These are phyloP conservation scores for Neopestalotiopsis sp. DNA, from an alignment of 2,329 filamentous ascomycete genomes.

Conservation along the genomic window DNA sequence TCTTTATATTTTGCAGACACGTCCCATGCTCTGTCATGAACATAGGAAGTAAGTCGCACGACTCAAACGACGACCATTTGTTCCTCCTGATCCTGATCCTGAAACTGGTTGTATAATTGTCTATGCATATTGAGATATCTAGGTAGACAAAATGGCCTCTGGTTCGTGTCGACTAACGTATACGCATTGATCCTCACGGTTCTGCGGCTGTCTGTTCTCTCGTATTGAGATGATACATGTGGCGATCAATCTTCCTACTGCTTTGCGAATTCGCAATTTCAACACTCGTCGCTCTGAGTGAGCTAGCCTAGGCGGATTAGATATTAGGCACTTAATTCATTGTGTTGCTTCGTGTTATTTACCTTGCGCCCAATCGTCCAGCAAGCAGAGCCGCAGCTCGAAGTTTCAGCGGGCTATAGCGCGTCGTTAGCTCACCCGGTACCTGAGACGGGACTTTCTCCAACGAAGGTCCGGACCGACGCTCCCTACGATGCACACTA, in stretches of 20 bases:
- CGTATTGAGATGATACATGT: too few relatives aligned
- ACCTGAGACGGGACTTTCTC: conserved; percentile 16
- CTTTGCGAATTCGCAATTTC: too few relatives aligned
- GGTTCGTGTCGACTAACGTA: too few relatives aligned
- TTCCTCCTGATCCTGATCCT: background rate
- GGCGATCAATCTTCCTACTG: too few relatives aligned
- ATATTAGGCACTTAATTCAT: too few relatives aligned
- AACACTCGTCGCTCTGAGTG: too few relatives aligned
- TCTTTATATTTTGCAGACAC: background rate
- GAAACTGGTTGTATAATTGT: background rate
- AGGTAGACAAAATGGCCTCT: background rate
- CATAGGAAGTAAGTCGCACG: background rate
- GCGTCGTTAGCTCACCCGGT: background rate
- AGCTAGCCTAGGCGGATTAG: too few relatives aligned
- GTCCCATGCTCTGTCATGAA: background rate
- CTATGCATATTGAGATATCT: background rate
- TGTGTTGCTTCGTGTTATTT: background rate
- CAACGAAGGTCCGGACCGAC: conserved; percentile 9
- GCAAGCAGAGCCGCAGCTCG: background rate
- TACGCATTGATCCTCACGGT: too few relatives aligned
- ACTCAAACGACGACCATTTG: background rate
- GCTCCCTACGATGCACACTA: background rate
- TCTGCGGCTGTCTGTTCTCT: too few relatives aligned
- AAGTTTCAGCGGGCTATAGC: conserved; percentile 2
- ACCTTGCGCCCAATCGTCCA: background rate